Conservation (phyloP, 2,329 filamentous ascomycete species). For the Podosphaera fusca region DNA sequence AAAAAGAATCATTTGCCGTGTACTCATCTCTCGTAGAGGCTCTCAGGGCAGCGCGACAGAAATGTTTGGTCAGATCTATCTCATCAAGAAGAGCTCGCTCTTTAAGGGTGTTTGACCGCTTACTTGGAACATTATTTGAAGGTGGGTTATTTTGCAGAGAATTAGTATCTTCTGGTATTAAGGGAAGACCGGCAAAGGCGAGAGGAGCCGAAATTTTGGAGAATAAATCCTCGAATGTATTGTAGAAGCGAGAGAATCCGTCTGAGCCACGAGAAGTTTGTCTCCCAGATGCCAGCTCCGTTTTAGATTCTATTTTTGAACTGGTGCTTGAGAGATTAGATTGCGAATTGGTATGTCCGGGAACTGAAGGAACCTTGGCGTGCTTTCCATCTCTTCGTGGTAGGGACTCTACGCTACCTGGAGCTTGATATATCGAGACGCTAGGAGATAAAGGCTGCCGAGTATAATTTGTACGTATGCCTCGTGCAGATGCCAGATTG, state of each 20-base stretch:
- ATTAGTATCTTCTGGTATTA: slow-evolving; percentile 26
- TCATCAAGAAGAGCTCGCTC: slow-evolving; percentile 22
- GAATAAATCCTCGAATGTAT: slow-evolving; percentile 69
- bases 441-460: slow-evolving; percentile 48
- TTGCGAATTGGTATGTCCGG: slow-evolving; percentile 19
- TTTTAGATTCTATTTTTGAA: slow-evolving; percentile 18
- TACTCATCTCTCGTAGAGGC: slow-evolving; percentile 50
- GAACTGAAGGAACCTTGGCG: slow-evolving; percentile 28
- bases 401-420: slow-evolving; percentile 41
- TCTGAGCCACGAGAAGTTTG: slow-evolving; percentile 30
- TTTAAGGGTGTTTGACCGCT: slow-evolving; percentile 8
- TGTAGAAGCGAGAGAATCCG: slow-evolving; percentile 78
- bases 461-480: slow-evolving; percentile 44
- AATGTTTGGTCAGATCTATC: slow-evolving; percentile 62
- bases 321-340: slow-evolving; percentile 22
- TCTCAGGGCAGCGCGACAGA: slow-evolving; percentile 64
- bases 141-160: slow-evolving; percentile 17
- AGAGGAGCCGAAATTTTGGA: slow-evolving; percentile 74
- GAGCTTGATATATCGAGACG: slow-evolving; percentile 48
- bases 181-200: slow-evolving; percentile 75
- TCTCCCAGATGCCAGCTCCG: slow-evolving; percentile 12
- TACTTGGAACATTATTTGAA: slow-evolving; percentile 9
- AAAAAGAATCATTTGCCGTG: slow-evolving; percentile 54
- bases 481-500: slow-evolving; percentile 66
- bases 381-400: slow-evolving; percentile 26